phyloP scores from a whole-genome alignment of 148 eudicot species.

The Linanthus parryae region DNA sequence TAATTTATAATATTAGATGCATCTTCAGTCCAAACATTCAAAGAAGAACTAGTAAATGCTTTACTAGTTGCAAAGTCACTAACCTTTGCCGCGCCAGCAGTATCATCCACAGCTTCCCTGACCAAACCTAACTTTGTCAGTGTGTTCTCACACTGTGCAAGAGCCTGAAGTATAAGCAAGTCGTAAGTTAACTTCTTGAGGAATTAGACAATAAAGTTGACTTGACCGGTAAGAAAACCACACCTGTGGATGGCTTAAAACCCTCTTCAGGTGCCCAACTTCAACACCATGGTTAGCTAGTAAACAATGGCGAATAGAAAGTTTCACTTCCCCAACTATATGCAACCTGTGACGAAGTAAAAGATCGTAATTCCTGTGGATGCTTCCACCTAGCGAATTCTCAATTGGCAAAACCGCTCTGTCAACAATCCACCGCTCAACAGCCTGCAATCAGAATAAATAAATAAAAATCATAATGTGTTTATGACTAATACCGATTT shows the following conservation, averaged over 20 bases:
- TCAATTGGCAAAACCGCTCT: constrained; percentile 91
- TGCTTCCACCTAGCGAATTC: constrained; percentile 91
- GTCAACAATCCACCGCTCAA: constrained; percentile 74
- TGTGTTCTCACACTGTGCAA: constrained; percentile 91
- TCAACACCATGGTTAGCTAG: constrained; percentile 70
- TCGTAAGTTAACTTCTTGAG: constrained; percentile 2
- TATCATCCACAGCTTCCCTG: constrained; percentile 83
- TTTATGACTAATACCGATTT: not conserved
- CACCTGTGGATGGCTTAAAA: constrained; percentile 94
- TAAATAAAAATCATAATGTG: not conserved
- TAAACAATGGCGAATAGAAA: constrained; percentile 69
- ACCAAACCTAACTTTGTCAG: constrained; percentile 55
- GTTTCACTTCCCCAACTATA: constrained; percentile 88
- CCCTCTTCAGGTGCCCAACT: constrained; percentile 62
- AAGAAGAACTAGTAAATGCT: not conserved
- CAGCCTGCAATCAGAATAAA: constrained; percentile 41
- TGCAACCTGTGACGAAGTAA: constrained; percentile 70
- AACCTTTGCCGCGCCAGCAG: constrained; percentile 97
- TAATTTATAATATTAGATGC: not conserved
- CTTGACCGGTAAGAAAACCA: not conserved
- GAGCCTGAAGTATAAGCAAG: constrained; percentile 46
- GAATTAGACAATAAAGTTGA: not conserved
- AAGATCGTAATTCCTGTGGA: constrained; percentile 87
- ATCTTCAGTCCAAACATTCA: constrained; percentile 1
- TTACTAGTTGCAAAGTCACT: not conserved